A percentile compares a stretch with the other conserved stretches of the same genome.
Conservation (phyloP, 805 yeast species). For the Teunomyces barrocoloradensis region DNA sequence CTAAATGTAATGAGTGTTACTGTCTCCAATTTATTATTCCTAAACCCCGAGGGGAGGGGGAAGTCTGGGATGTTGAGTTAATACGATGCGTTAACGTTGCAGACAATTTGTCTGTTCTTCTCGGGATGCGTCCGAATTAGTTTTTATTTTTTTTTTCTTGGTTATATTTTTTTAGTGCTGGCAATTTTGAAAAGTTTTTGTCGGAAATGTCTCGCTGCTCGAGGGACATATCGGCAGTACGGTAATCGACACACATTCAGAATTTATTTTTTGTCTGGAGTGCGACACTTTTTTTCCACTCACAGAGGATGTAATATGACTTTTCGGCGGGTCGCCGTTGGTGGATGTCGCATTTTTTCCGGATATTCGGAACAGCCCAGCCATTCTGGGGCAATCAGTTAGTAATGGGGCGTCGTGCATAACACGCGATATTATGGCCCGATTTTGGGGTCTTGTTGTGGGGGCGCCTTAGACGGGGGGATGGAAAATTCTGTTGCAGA, state of each 20-base stretch:
- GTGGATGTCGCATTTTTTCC: neutral
- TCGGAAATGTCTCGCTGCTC: neutral
- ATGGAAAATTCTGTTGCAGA: neutral
- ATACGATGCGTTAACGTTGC: neutral
- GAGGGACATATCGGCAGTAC: neutral
- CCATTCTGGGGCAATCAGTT: neutral
- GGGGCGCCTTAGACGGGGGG: neutral
- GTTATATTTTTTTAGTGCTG: too few species aligned
- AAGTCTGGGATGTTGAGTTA: neutral
- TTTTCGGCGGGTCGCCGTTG: neutral
- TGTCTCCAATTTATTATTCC: neutral
- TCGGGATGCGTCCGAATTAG: neutral
- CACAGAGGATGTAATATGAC: neutral
- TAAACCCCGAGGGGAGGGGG: neutral
- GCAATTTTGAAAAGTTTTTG: neutral
- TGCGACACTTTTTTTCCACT: neutral
- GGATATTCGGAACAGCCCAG: neutral
- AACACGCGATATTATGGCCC: neutral
- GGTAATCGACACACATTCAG: neutral
- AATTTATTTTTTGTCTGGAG: too few species aligned
- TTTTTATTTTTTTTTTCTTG: neutral
- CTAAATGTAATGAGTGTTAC: neutral
- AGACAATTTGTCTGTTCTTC: neutral
- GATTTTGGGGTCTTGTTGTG: neutral
- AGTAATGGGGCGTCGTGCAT: neutral